Conservation (phyloP, 2,329 filamentous ascomycete genomes). For the Myriosclerotinia scirpicola region DNA sequence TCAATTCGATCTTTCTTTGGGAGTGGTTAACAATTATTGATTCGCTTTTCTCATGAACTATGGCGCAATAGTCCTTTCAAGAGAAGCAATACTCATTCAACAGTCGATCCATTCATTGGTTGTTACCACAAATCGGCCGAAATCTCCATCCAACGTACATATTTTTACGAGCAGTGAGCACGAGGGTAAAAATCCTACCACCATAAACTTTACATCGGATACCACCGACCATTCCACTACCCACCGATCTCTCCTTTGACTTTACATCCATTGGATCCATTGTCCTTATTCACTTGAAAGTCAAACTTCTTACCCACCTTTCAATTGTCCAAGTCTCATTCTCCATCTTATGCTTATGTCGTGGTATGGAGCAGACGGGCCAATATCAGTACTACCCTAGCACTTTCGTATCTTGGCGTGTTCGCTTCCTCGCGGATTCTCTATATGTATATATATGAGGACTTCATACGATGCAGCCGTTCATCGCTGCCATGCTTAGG, state of each 20-base stretch:
- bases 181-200: constrained; percentile 10
- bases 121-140: constrained; percentile 13
- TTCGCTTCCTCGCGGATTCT: constrained; percentile 24
- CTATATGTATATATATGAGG: constrained; percentile 42
- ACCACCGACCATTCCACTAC: not conserved
- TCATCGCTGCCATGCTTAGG: constrained; percentile 58
- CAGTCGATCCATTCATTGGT: not conserved
- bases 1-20: constrained; percentile 4
- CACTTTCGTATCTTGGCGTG: constrained; percentile 27
- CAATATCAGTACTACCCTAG: constrained; percentile 16
- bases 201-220: not conserved
- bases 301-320: not conserved
- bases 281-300: not conserved
- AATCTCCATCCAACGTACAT: not conserved
- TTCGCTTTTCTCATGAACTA: constrained; percentile 4
- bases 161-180: constrained; percentile 4
- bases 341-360: constrained; percentile 6
- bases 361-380: constrained; percentile 16
- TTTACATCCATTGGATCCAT: constrained; percentile 3
- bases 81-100: not conserved
- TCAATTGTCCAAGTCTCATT: not conserved
- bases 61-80: constrained; percentile 18
- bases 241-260: not conserved
- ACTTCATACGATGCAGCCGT: constrained; percentile 46
- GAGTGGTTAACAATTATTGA: constrained; percentile 1